Evolutionary conservation across 345 rosid species (phyloP).

Genomic region (Excoecaria agallocha): DNA sequence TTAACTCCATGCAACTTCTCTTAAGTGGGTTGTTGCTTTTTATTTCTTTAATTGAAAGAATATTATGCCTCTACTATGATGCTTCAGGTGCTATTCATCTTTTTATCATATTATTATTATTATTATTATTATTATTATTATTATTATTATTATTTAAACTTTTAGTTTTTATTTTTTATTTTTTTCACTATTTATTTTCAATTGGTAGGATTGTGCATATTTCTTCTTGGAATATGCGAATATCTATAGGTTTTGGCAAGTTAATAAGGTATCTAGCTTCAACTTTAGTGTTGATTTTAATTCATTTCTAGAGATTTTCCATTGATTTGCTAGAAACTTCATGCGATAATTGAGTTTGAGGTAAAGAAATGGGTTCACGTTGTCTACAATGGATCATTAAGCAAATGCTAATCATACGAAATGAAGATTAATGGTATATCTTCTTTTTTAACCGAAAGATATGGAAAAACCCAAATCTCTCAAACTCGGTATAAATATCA

Average conservation of each 20-base stretch:
- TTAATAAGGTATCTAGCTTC: slow-evolving; percentile 6
- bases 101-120: slow-evolving; percentile 42
- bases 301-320: background rate
- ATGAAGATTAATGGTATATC: no score
- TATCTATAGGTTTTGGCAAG: slow-evolving; percentile 10
- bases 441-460: no score
- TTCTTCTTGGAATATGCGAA: slow-evolving; percentile 37
- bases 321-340: background rate
- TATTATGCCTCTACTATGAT: slow-evolving; percentile 38
- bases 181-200: slow-evolving; percentile 11
- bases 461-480: no score
- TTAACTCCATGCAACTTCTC: slow-evolving; percentile 62
- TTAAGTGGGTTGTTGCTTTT: slow-evolving; percentile 45
- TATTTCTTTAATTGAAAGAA: slow-evolving; percentile 35
- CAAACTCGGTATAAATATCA: no score
- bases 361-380: background rate
- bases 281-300: background rate
- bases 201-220: slow-evolving; percentile 22
- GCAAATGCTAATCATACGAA: background rate
- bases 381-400: background rate
- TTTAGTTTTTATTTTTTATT: background rate
- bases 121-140: slow-evolving; percentile 13
- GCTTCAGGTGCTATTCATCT: slow-evolving; percentile 39
- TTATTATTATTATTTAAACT: background rate
- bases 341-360: background rate